phyloP scores from a whole-genome alignment of 148 eudicot species.

The Rhododendron kiyosumense region DNA sequence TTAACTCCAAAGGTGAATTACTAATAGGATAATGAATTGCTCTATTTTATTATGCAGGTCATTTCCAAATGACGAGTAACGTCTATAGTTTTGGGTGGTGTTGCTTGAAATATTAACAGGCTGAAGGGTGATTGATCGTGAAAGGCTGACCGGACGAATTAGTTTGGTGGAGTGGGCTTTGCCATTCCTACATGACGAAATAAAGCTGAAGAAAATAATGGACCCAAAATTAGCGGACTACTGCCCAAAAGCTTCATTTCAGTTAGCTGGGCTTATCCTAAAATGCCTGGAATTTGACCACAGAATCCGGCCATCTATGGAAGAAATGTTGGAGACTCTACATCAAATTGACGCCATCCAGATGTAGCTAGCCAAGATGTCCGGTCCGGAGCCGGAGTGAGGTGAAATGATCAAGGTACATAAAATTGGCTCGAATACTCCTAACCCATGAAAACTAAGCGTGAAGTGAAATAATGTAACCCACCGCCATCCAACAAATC shows the following conservation, averaged over 20 bases:
- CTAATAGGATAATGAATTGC: slow-evolving; percentile 8
- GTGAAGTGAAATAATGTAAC: no score
- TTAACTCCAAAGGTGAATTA: no score
- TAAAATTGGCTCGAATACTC: no score
- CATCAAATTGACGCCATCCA: slow-evolving; percentile 22
- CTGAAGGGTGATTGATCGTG: slow-evolving; percentile 39
- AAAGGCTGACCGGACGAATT: slow-evolving; percentile 39
- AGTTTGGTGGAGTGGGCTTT: slow-evolving; percentile 56
- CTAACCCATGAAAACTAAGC: no score
- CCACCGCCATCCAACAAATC: no score
- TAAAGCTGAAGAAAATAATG: slow-evolving; percentile 43
- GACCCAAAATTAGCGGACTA: slow-evolving; percentile 45
- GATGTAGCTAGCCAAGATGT: no score
- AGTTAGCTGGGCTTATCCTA: slow-evolving; percentile 45
- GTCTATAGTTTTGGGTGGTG: slow-evolving; percentile 81
- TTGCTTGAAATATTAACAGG: slow-evolving; percentile 63
- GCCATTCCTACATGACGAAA: slow-evolving; percentile 44
- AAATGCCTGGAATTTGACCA: slow-evolving; percentile 55
- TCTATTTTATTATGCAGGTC: no score
- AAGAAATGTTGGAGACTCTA: slow-evolving; percentile 40
- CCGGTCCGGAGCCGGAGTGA: no score
- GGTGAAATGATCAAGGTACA: no score
- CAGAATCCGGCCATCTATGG: slow-evolving; percentile 51
- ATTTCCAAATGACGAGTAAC: slow-evolving; percentile 45
- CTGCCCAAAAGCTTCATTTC: slow-evolving; percentile 38